Base-by-base conservation (phyloP, 495 filamentous ascomycete species). In the Talaromyces thailandensis region DNA sequence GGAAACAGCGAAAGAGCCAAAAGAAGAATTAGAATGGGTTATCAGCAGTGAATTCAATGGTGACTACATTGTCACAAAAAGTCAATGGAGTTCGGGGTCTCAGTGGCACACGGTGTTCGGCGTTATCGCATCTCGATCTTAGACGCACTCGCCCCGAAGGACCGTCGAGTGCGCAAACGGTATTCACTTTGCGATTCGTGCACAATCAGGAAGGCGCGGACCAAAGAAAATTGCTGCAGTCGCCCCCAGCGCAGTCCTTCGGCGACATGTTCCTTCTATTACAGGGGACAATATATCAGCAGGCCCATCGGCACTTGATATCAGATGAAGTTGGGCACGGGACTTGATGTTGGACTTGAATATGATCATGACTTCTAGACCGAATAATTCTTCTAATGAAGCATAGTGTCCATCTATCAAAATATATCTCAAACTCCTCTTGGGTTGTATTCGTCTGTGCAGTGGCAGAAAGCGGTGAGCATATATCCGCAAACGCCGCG, bases 11-110 rank as follows among this genome's bases (percentile, higher is more conserved):
- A 25, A 55, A 55, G 11, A 55, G 21, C 9, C 51, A 55, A 4
- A 55, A 55, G 26, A 61, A 61, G 59, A 61, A 61, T 28, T 50
- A 61, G 23, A 9, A 28, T 28, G n/a, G n/a, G 35, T 16, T 8
- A 48, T 43, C n/a, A 9, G 37, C 9, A 23, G 28, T 9, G n/a
- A 58, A 18, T 18, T 25, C 56, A 14, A 58, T 8, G 14, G 16
- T 16, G 1, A n/a, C n/a, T n/a, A n/a, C n/a, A 40, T 40, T 16
- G 2, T 40, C 12, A 5, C 35, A 5, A 58, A 25, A 23, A 29
- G 21, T 32, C 56, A 28, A 28, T 55, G 51, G 51, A 25, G 51
- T 55, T 55, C 21, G 51, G 50, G 12, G 51, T 55, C 23, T 24
- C 16, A 25, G 21, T 23, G 43, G 43, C 43, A 48, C 18, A 48